Conservation (phyloP, 2,329 filamentous ascomycete genomes). For the Phialocephala subalpina region DNA sequence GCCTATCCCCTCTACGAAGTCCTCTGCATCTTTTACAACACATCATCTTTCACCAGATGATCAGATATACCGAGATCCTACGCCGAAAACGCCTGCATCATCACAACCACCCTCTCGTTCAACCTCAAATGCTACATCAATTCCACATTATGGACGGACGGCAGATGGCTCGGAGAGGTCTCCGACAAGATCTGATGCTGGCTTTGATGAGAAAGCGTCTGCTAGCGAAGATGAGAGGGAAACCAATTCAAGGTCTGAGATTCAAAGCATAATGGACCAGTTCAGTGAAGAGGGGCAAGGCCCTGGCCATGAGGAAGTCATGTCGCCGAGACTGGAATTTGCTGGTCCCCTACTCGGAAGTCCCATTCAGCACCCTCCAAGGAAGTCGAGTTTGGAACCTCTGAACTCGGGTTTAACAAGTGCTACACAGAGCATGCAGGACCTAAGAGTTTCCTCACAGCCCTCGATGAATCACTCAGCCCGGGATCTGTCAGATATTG, state of each 20-base stretch:
- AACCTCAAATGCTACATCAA: conserved; percentile 44
- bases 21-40: conserved; percentile 1
- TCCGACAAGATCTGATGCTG: conserved; percentile 62
- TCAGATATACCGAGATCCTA: conserved; percentile 56
- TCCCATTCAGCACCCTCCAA: conserved; percentile 75
- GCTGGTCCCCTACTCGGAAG: conserved; percentile 79
- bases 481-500: conserved; percentile 41
- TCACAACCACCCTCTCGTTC: conserved; percentile 50
- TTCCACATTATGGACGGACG: conserved; percentile 46
- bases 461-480: conserved; percentile 22
- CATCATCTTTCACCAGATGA: conserved; percentile 33
- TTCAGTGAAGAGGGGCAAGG: conserved; percentile 80
- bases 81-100: conserved; percentile 52
- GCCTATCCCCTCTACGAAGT: conserved; percentile 19
- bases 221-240: conserved; percentile 71
- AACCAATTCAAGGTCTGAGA: conserved; percentile 80
- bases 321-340: conserved; percentile 87
- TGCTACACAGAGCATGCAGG: conserved; percentile 39
- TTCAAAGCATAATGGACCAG: conserved; percentile 97
- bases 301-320: conserved; percentile 81
- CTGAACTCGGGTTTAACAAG: conserved; percentile 47
- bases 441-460: conserved; percentile 38
- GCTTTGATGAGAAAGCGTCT: conserved; percentile 64
- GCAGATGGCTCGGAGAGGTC: conserved; percentile 51
- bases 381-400: conserved; percentile 87